Base-by-base conservation (phyloP, 2,329 filamentous ascomycete genomes). In the Fonsecaea erecta region DNA sequence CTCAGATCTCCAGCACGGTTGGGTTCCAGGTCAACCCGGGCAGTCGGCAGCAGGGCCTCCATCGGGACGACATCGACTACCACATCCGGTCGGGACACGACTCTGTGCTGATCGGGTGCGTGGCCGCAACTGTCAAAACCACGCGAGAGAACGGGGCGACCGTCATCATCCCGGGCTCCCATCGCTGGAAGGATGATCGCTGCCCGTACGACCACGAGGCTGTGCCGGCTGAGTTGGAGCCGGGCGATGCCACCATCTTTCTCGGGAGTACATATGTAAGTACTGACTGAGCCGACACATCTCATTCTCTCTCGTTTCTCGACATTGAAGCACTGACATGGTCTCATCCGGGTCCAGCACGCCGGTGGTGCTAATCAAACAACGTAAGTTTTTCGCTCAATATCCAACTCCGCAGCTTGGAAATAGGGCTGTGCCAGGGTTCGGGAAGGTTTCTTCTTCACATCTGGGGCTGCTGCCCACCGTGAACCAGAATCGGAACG, bases 41-140 rank as follows among this genome's bases (percentile, higher is more conserved):
- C 1, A 65, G 51, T 8, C 67, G 58, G 60, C 65, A 66, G 1
- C 73, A 74, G 58, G 68, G 61, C 4, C 53, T 74, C 24, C 73
- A 74, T 60, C 70, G 73, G 18, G 73, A 74, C 57, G 73, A 74
- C 58, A 76, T 74, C 63, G 72, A 74, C 60, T 74, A 74, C 62
- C 72, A 75, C 26, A 67, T 69, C 1, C 68, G 73, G 11, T 73
- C 76, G 57, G 71, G 71, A 28, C 73, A 76, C 55, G 70, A 75
- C 63, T 75, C 77, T 0, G 73, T 76, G 6, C 75, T 79, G 75
- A 71, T 78, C 9, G 77, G 76, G 14, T 78, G 76, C 46, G 73
- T 77, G 16, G 14, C 32, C 6, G 57, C 57, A 16, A 60, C 57
- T 18, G 78, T 76, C 3, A 79, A 75, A 70, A 80, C 77, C 0